Evolutionary conservation across 257 asterid genomes (phyloP).

Genomic region (Echites panduratus): DNA sequence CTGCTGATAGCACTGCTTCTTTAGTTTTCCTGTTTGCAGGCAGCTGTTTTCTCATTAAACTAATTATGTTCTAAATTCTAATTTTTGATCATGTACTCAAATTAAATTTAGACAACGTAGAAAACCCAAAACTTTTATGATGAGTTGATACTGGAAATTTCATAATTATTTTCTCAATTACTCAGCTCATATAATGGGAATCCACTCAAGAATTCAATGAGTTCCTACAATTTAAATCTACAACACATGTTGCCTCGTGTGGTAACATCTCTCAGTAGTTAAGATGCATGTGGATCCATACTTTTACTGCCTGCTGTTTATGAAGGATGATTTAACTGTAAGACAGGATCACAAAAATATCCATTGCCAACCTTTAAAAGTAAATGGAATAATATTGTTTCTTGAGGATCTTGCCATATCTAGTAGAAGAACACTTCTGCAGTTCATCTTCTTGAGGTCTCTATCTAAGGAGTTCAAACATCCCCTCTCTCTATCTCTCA

Average conservation of each 20-base stretch:
- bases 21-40: not conserved
- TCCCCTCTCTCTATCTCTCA: not conserved
- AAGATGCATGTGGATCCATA: not conserved
- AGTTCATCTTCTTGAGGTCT: not conserved
- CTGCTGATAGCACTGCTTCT: too few relatives aligned
- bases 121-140: too few relatives aligned
- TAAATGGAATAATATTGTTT: not conserved
- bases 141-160: not conserved
- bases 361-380: not conserved
- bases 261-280: not conserved
- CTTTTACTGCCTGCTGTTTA: too few relatives aligned
- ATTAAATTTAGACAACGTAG: not conserved
- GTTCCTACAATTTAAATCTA: not conserved
- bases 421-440: not conserved
- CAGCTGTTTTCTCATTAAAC: not conserved
- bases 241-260: not conserved
- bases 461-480: not conserved
- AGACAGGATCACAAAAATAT: not conserved
- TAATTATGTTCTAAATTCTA: not conserved
- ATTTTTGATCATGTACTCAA: not conserved
- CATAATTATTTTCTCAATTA: not conserved
- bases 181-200: not conserved
- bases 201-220: not conserved
- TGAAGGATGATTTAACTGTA: not conserved
- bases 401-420: not conserved